A percentile compares a stretch with the other conserved stretches of the same genome.
Conservation (phyloP, 495 filamentous ascomycete species). For the Xanthoparmelia taractica region DNA sequence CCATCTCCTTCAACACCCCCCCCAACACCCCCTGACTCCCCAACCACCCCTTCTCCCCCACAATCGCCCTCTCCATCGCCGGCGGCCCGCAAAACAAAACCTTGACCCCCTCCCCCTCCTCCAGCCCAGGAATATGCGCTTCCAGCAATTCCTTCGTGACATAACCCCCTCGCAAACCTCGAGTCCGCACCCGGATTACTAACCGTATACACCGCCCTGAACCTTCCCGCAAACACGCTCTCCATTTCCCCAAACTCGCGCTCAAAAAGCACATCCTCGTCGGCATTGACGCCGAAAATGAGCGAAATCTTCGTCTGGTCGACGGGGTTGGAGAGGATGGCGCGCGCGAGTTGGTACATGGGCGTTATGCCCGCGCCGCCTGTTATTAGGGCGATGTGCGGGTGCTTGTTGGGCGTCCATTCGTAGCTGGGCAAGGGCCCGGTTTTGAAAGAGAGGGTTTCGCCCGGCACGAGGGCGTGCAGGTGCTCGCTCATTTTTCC, state of each 20-base stretch:
- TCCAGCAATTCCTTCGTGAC: not conserved
- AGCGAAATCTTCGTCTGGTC: slow-evolving; percentile 96
- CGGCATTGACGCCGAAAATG: slow-evolving; percentile 77
- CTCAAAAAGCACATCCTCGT: slow-evolving; percentile 85
- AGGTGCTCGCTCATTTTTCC: slow-evolving; percentile 54
- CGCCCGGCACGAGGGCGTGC: slow-evolving; percentile 53
- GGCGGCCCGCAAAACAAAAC: not conserved
- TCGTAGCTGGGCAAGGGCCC: slow-evolving; percentile 43
- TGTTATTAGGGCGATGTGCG: slow-evolving; percentile 51
- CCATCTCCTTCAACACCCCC: not conserved
- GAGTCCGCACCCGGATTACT: not conserved
- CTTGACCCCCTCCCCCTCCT: not conserved
- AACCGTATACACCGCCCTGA: not conserved
- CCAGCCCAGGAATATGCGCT: not conserved
- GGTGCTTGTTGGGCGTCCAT: slow-evolving; percentile 49
- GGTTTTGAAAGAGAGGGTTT: slow-evolving; percentile 44
- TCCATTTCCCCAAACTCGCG: slow-evolving; percentile 72
- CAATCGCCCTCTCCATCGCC: not conserved
- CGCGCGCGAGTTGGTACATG: slow-evolving; percentile 53
- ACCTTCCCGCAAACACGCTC: slow-evolving; percentile 30
- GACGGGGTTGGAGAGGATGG: slow-evolving; percentile 91
- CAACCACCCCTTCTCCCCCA: not conserved
- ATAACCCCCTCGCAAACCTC: not conserved
- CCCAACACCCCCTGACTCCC: not conserved
- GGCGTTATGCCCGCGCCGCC: slow-evolving; percentile 60